Percentiles rank a stretch among this genome's conserved stretches.
Evolutionary conservation across 148 eudicot species (phyloP).

Genomic region (Cornus florida): DNA sequence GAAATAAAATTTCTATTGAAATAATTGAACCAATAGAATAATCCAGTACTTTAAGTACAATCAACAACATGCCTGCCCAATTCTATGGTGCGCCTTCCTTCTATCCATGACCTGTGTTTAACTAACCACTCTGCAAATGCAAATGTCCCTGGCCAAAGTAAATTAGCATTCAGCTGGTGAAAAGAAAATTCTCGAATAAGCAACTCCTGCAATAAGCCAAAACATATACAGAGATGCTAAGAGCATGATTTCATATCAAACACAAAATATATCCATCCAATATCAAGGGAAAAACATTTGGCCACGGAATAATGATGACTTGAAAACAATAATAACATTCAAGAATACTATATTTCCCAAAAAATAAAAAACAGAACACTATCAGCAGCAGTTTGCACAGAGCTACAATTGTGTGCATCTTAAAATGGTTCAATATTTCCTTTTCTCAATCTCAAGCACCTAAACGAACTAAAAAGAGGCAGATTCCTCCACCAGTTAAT

Average conservation of each 20-base stretch:
- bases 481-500: neutral
- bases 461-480: neutral
- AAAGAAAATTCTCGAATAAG: constrained; percentile 84
- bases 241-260: neutral
- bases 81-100: constrained; percentile 70
- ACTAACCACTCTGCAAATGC: constrained; percentile 91
- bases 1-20: too few relatives aligned
- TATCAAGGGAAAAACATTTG: neutral
- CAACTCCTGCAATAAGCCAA: constrained; percentile 68
- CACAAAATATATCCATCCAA: neutral
- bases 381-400: neutral
- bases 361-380: neutral
- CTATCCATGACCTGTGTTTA: constrained; percentile 65
- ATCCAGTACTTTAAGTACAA: neutral
- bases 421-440: neutral
- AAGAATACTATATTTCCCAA: neutral
- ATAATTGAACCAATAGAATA: neutral
- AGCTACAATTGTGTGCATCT: neutral
- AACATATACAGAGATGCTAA: neutral
- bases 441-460: neutral
- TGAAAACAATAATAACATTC: neutral
- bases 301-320: neutral
- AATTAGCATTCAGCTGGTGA: constrained; percentile 93
- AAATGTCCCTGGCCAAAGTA: constrained; percentile 98
- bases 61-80: constrained; percentile 75